phyloP scores from a whole-genome alignment of 805 yeast species.

The Ogataea chonburiensis region DNA sequence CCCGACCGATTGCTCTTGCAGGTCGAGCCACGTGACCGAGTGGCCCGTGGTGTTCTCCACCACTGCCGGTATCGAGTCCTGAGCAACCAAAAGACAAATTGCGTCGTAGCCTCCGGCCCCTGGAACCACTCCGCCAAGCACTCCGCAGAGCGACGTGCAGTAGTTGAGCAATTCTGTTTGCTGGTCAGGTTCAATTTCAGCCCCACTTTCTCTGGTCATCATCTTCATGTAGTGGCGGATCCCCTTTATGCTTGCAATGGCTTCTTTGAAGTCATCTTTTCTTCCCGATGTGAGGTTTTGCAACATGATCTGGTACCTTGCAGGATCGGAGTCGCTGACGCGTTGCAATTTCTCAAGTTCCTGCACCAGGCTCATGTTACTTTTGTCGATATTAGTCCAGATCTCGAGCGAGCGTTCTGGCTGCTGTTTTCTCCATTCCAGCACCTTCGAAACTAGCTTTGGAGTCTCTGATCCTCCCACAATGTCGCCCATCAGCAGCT shows the following conservation, averaged over 20 bases:
- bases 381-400: conserved; percentile 54
- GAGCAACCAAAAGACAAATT: conserved; percentile 65
- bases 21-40: conserved; percentile 64
- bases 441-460: conserved; percentile 73
- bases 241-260: conserved; percentile 41
- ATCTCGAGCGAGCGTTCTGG: conserved; percentile 50
- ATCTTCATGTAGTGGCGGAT: conserved; percentile 59
- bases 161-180: conserved; percentile 71
- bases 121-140: conserved; percentile 94
- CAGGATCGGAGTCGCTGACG: conserved; percentile 33
- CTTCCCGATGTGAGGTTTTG: conserved; percentile 18
- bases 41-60: conserved; percentile 7
- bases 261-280: conserved; percentile 25
- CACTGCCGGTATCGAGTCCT: conserved; percentile 40
- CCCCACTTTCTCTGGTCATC: conserved; percentile 67
- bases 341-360: conserved; percentile 43
- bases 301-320: conserved; percentile 35
- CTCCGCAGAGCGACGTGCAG: conserved; percentile 62
- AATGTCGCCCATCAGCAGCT: conserved; percentile 89
- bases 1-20: conserved; percentile 63
- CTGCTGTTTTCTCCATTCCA: conserved; percentile 60
- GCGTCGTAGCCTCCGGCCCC: conserved; percentile 99
- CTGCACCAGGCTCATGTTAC: conserved; percentile 57
- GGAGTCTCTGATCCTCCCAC: conserved; percentile 94
- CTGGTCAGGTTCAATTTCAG: conserved; percentile 80